Conservation (phyloP, 2,329 filamentous ascomycete species). For the Zymoseptoria tritici region DNA sequence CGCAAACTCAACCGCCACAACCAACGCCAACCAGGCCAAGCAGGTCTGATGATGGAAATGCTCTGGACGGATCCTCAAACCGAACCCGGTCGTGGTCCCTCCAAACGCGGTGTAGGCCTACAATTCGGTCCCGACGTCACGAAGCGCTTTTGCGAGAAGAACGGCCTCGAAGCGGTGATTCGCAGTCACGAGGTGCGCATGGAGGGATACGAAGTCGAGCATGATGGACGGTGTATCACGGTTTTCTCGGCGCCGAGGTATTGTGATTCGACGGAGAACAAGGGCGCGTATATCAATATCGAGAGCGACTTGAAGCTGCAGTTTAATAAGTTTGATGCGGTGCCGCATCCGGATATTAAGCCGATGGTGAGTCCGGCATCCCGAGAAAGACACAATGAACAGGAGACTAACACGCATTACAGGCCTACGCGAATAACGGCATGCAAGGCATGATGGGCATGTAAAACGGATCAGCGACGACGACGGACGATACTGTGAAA, state of each 20-base stretch:
- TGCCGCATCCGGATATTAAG: conserved; percentile 89
- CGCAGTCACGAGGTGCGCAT: conserved; percentile 96
- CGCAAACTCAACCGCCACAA: conserved; percentile 83
- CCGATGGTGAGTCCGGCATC: conserved; percentile 58
- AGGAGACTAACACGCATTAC: background rate
- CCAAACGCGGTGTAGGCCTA: conserved; percentile 92
- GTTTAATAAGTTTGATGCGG: conserved; percentile 90
- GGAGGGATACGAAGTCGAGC: conserved; percentile 98
- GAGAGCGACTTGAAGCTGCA: conserved; percentile 83
- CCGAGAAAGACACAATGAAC: no score
- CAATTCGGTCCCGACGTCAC: conserved; percentile 97
- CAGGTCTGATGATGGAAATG: conserved; percentile 99
- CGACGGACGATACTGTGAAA: no score
- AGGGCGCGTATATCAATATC: conserved; percentile 97
- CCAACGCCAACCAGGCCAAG: conserved; percentile 86
- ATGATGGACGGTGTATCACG: conserved; percentile 91
- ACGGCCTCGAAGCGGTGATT: conserved; percentile 89
- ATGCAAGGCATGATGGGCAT: conserved; percentile 62
- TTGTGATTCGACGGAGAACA: conserved; percentile 96
- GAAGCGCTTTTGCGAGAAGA: conserved; percentile 92
- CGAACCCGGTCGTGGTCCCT: conserved; percentile 76
- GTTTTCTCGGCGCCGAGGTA: conserved; percentile 98
- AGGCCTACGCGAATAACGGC: conserved; percentile 80
- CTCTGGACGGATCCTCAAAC: conserved; percentile 96
- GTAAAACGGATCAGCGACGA: conserved; percentile 5